A percentile compares a stretch with the other conserved stretches of the same genome.
Evolutionary conservation across 208 protist genomes (phyloP).

Genomic region (Crithidia expoeki): DNA sequence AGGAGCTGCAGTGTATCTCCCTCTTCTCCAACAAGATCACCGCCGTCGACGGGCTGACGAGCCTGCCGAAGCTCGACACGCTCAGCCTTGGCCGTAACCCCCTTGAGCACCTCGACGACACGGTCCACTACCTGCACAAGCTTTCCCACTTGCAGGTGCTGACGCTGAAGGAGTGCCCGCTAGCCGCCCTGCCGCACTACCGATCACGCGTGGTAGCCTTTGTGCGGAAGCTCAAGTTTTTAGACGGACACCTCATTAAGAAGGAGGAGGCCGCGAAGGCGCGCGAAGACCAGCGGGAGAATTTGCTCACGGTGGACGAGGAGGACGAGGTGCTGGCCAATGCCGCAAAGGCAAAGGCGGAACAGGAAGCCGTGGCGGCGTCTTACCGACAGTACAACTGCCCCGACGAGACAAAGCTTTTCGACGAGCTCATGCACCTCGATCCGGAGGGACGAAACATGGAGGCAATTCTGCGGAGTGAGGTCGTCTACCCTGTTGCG

Average conservation of each 20-base stretch:
- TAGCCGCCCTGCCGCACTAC: slow-evolving; percentile 67
- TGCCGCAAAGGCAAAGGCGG: slow-evolving; percentile 41
- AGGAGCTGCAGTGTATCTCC: slow-evolving; percentile 88
- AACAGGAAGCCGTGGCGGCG: slow-evolving; percentile 42
- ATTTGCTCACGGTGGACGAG: slow-evolving; percentile 80
- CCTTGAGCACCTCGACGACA: slow-evolving; percentile 88
- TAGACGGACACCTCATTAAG: slow-evolving; percentile 63
- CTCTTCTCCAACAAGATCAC: slow-evolving; percentile 91
- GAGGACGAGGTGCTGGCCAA: slow-evolving; percentile 61
- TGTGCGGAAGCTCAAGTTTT: slow-evolving; percentile 68
- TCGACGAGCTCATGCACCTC: slow-evolving; percentile 73
- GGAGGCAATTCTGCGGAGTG: slow-evolving; percentile 57
- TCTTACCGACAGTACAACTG: slow-evolving; percentile 85
- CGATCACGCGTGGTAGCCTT: slow-evolving; percentile 73
- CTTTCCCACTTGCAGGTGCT: slow-evolving; percentile 75
- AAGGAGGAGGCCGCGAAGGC: slow-evolving; percentile 53
- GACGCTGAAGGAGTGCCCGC: slow-evolving; percentile 78
- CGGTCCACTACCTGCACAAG: slow-evolving; percentile 81
- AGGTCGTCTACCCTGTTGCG: slow-evolving; percentile 52
- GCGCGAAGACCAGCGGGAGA: slow-evolving; percentile 81
- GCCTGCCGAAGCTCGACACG: slow-evolving; percentile 74
- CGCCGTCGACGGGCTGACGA: slow-evolving; percentile 67
- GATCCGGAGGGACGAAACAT: slow-evolving; percentile 65
- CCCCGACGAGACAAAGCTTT: slow-evolving; percentile 77
- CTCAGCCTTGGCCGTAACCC: slow-evolving; percentile 94